A percentile compares a stretch with the other conserved stretches of the same genome.
These are phyloP conservation scores for Diutina ranongensis DNA, from an alignment of 1,139 yeast genomes.

Conservation along the genomic window DNA sequence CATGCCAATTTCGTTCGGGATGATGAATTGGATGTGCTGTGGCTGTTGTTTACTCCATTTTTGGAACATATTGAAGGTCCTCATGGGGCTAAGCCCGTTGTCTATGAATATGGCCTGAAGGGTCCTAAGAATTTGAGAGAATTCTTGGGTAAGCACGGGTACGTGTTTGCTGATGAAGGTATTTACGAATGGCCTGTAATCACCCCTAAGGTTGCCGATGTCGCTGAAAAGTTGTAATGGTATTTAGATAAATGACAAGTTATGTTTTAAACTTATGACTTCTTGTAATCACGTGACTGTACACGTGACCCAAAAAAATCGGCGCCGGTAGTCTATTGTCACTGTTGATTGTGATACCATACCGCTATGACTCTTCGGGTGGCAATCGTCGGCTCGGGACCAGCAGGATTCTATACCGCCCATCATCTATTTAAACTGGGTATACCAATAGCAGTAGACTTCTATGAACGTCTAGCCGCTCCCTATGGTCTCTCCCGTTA, in stretches of 20 bases:
- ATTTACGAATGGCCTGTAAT: constrained; percentile 80
- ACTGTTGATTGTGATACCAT: too few species aligned
- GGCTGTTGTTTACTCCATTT: constrained; percentile 90
- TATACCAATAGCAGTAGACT: constrained; percentile 37
- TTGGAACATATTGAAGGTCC: constrained; percentile 66
- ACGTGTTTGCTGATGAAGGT: constrained; percentile 45
- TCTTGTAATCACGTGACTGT: neutral
- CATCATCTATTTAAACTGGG: constrained; percentile 47
- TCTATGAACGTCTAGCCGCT: constrained; percentile 75
- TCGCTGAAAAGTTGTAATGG: constrained; percentile 4
- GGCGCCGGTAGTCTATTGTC: too few species aligned
- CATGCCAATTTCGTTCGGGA: constrained; percentile 97
- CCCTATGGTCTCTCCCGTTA: constrained; percentile 87
- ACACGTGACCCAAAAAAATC: neutral
- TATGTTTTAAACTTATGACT: too few species aligned
- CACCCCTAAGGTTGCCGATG: constrained; percentile 30
- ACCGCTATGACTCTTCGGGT: too few species aligned
- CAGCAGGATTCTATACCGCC: constrained; percentile 91
- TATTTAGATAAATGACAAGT: too few species aligned
- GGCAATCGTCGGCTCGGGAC: constrained; percentile 91
- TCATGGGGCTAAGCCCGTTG: constrained; percentile 48
- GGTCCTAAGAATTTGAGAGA: constrained; percentile 64
- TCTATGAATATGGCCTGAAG: constrained; percentile 82
- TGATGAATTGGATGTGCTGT: constrained; percentile 88
- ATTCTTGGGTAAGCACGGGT: constrained; percentile 61